phyloP scores from a whole-genome alignment of 2,329 filamentous ascomycete species.

The Massarina eburnea region DNA sequence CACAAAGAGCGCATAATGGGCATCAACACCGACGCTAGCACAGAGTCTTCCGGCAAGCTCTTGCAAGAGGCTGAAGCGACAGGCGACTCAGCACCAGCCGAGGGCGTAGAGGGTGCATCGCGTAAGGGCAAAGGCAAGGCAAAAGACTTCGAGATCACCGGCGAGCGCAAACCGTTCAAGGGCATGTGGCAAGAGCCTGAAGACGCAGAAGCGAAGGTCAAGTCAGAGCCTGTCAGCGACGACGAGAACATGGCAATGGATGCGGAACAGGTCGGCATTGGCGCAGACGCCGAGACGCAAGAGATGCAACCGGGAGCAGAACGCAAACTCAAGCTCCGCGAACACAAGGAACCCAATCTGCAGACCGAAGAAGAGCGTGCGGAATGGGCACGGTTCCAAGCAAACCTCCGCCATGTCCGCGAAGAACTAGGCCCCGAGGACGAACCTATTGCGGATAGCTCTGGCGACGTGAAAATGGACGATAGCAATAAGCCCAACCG shows the following conservation, averaged over 20 bases:
- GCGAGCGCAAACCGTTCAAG: conserved; percentile 46
- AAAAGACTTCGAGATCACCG: conserved; percentile 49
- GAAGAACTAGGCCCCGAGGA: conserved; percentile 49
- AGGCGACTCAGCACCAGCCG: conserved; percentile 19
- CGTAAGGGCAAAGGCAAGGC: conserved; percentile 38
- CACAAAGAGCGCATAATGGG: conserved; percentile 57
- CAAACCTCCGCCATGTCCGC: conserved; percentile 50
- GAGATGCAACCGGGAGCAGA: conserved; percentile 33
- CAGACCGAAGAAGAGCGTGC: conserved; percentile 56
- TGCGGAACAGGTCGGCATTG: conserved; percentile 27
- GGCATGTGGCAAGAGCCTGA: conserved; percentile 49
- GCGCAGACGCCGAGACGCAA: conserved; percentile 6
- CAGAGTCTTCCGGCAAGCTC: conserved; percentile 47
- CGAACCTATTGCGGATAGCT: conserved; percentile 32
- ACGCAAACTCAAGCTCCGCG: conserved; percentile 25
- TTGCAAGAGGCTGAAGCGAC: conserved; percentile 38
- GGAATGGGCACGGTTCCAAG: conserved; percentile 53
- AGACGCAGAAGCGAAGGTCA: conserved; percentile 48
- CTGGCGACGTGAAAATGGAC: conserved; percentile 47
- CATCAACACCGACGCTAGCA: conserved; percentile 57
- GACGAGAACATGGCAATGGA: conserved; percentile 39
- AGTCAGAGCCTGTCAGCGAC: conserved; percentile 57
- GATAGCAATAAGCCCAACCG: conserved; percentile 29
- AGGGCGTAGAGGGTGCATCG: conserved; percentile 18
- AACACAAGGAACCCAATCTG: conserved; percentile 43